These are phyloP conservation scores for Coemansia sp. DNA, from an alignment of 192 early-diverging fungal genomes.

Conservation along the genomic window DNA sequence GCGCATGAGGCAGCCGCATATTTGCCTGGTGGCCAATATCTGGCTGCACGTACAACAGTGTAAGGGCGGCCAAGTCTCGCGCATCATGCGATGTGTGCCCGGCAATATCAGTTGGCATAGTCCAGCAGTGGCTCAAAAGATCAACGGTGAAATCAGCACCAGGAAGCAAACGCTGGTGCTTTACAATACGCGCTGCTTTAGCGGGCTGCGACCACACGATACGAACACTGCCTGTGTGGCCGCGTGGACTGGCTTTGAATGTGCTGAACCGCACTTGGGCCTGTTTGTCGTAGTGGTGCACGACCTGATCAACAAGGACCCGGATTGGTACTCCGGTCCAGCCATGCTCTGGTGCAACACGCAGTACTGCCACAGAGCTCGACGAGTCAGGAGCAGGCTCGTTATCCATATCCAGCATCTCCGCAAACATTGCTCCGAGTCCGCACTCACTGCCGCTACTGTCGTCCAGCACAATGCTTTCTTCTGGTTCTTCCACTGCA, in stretches of 20 bases:
- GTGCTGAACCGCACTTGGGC: background rate
- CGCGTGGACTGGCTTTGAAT: background rate
- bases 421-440: slow-evolving; percentile 4
- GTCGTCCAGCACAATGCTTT: background rate
- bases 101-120: background rate
- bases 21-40: background rate
- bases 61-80: background rate
- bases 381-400: background rate
- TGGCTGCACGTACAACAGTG: background rate
- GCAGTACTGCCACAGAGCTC: background rate
- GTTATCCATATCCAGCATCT: background rate
- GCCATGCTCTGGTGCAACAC: background rate
- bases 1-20: background rate
- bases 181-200: background rate
- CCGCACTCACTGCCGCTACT: slow-evolving; percentile 2
- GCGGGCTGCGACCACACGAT: background rate
- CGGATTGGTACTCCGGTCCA: background rate
- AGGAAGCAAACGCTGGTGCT: background rate
- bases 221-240: background rate
- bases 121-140: background rate
- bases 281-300: background rate
- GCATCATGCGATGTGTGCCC: background rate
- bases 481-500: background rate
- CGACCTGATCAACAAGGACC: background rate
- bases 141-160: background rate